phyloP scores from a whole-genome alignment of 371 early-diverging fungal genomes.

The Smittium mucronatum region DNA sequence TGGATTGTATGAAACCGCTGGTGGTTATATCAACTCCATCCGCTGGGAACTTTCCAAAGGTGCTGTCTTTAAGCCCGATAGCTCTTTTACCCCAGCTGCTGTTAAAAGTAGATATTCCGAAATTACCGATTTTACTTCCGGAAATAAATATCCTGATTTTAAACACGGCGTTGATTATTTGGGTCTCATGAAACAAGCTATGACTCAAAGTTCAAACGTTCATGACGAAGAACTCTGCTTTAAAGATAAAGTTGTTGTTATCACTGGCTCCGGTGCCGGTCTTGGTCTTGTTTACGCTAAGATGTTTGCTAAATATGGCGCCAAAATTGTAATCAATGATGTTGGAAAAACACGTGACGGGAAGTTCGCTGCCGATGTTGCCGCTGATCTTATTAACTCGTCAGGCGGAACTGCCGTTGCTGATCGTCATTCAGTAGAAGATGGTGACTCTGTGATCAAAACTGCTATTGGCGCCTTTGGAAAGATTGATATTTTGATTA shows the following conservation, averaged over 20 bases:
- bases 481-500: conserved; percentile 79
- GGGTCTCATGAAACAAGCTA: conserved; percentile 62
- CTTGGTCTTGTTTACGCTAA: conserved; percentile 80
- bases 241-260: conserved; percentile 72
- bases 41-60: conserved; percentile 61
- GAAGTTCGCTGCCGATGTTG: conserved; percentile 45
- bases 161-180: conserved; percentile 78
- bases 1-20: conserved; percentile 56
- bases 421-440: conserved; percentile 58
- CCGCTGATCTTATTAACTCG: conserved; percentile 47
- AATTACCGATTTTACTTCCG: conserved; percentile 11
- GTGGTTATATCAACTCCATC: conserved; percentile 53
- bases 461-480: conserved; percentile 55
- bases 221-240: conserved; percentile 51
- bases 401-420: conserved; percentile 54
- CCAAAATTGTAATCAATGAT: conserved; percentile 84
- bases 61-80: conserved; percentile 45
- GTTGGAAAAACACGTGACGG: conserved; percentile 50
- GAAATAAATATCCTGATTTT: conserved; percentile 46
- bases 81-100: conserved; percentile 46
- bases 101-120: conserved; percentile 35
- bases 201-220: conserved; percentile 43
- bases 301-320: conserved; percentile 66
- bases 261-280: conserved; percentile 89
- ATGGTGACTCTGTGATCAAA: conserved; percentile 59